Base-by-base conservation (phyloP, 202 grass and related monocot genomes). In the Elaeis oleifera region DNA sequence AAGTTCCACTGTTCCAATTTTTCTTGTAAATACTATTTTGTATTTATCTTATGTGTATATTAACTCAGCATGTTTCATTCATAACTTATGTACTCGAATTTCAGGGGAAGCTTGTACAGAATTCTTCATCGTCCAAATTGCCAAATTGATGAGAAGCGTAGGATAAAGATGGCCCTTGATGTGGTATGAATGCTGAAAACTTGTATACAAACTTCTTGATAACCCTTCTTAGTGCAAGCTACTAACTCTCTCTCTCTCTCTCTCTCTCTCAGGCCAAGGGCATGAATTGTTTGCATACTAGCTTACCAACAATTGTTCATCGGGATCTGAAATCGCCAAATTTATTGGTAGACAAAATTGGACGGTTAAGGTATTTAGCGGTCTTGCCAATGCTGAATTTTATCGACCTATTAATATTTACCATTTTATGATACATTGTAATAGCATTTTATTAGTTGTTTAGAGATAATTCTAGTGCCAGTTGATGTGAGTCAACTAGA, bases 261-360 rank as follows among this genome's bases (percentile, higher is more conserved):
- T 1, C 36, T 14, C 2, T 9, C 36, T 44, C 8, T 60, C 68
- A 99, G 94, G 94, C 88, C 36, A 92, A 99, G 83, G 94, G 94
- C 51, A 99, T 99, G 94, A 99, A 91, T 75, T 99, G 94, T 39
- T 78, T 99, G 51, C 94, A 99, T 73, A 86, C 68, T 54, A 99
- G 94, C 58, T 78, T 69, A 56, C 94, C 94, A 48, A 99, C 88
- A 78, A 86, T 97, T 64, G 94, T 97, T 76, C 88, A 97, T 64
- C 81, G 94, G 73, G 94, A 97, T 92, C 77, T 99, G 60, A 99
- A 99, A 89, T 92, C 94, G 28, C 94, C 94, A 66, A 99, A 99
- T 82, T 82, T 99, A 62, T 82, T 99, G 69, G 94, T 94, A 48
- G 88, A 99, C 71, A 86, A 99, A 99, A 99, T 70, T 99, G 94